Evolutionary conservation across 805 yeast genomes (phyloP).

Genomic region (Candida schatavii): DNA sequence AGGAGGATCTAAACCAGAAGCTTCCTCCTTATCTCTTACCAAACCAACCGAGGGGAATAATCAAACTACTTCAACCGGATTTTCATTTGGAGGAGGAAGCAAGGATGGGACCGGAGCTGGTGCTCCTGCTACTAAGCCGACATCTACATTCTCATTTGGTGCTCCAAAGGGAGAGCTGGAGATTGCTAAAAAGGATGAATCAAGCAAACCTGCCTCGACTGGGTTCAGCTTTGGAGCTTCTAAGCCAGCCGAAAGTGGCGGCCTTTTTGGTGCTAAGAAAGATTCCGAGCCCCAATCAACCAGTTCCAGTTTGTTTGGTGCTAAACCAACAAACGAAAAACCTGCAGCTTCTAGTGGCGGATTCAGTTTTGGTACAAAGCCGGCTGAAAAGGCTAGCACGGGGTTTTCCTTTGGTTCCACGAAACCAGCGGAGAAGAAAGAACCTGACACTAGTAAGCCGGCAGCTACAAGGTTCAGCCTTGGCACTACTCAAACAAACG

Average conservation of each 20-base stretch:
- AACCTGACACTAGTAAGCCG: slow-evolving; percentile 1
- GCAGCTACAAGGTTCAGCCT: slow-evolving; percentile 8
- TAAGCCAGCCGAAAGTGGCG: too few relatives aligned
- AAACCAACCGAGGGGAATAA: not conserved
- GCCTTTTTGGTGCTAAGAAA: slow-evolving; percentile 15
- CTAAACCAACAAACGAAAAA: slow-evolving; percentile 11
- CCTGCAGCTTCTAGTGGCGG: slow-evolving; percentile 3
- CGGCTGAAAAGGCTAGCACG: slow-evolving; percentile 8
- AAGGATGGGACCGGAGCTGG: too few relatives aligned
- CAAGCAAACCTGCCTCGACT: too few relatives aligned
- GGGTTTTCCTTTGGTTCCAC: slow-evolving; percentile 13
- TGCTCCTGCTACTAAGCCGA: slow-evolving; percentile 4
- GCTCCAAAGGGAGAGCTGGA: too few relatives aligned
- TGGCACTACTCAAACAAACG: slow-evolving; percentile 14
- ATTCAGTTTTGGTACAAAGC: slow-evolving; percentile 19
- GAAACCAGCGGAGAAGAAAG: slow-evolving; percentile 12
- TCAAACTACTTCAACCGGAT: not conserved
- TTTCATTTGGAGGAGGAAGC: too few relatives aligned
- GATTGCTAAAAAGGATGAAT: too few relatives aligned
- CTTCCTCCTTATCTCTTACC: slow-evolving; percentile 16
- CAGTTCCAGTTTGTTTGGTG: slow-evolving; percentile 13
- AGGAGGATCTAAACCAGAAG: slow-evolving; percentile 12
- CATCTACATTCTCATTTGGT: too few relatives aligned
- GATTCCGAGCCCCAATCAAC: slow-evolving; percentile 7
- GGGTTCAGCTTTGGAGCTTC: too few relatives aligned